These are phyloP conservation scores for Chamaenerion angustifolium DNA, from an alignment of 345 rosid genomes.

Conservation along the genomic window DNA sequence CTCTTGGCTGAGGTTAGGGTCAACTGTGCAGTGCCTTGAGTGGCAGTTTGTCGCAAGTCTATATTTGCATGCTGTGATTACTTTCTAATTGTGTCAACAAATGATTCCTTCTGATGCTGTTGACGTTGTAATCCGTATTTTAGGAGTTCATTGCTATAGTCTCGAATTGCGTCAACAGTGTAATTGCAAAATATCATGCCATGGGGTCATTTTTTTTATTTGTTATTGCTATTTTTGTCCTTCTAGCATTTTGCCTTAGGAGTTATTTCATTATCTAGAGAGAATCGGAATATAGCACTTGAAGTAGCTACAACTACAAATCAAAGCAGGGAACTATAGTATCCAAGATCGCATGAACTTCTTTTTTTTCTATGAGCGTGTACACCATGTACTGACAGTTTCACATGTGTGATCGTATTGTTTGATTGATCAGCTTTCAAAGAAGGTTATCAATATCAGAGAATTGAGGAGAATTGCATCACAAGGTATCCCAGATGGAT, in stretches of 20 bases:
- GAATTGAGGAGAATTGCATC: constrained; percentile 71
- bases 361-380: too few species aligned
- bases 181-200: not conserved
- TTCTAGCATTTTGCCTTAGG: too few species aligned
- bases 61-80: not conserved
- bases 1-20: constrained; percentile 59
- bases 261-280: too few species aligned
- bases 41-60: not conserved
- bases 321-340: too few species aligned
- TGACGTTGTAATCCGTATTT: not conserved
- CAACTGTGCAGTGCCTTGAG: not conserved
- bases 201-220: not conserved
- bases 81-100: not conserved
- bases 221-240: not conserved
- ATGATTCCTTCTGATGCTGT: not conserved
- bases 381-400: not conserved
- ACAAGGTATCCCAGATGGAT: constrained; percentile 79
- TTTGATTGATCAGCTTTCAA: constrained; percentile 37
- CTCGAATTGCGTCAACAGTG: not conserved
- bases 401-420: not conserved
- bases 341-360: too few species aligned
- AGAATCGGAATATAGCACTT: too few species aligned
- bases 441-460: constrained; percentile 63
- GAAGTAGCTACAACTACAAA: too few species aligned
- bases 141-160: not conserved